Base-by-base conservation (phyloP, 257 asterid genomes). In the Penstemon davidsonii region DNA sequence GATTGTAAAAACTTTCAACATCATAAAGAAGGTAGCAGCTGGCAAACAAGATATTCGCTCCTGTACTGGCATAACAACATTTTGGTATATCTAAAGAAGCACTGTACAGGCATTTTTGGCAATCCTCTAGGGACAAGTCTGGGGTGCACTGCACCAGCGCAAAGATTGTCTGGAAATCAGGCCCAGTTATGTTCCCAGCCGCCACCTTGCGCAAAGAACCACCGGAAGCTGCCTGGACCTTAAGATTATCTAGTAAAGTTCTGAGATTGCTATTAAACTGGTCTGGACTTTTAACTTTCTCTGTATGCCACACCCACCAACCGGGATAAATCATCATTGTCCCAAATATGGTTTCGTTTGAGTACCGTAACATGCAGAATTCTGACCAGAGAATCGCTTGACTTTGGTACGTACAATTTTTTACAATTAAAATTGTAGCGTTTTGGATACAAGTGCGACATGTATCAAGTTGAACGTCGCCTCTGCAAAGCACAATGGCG, bases 401-500 rank as follows among this genome's bases (percentile, higher is more conserved):
- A 10, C 56, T 78, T 18, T 69, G 53, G 52, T 72, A 7, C 5
- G 79, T 72, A 47, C 83, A 81, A 4, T 9, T 15, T 4, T 36
- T 46, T 53, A 44, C 3, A 18, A 78, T 46, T 18, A 39, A 13
- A 0, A n/a, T 9, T 0, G 62, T 51, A 0, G 85, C 62, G 51
- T 56, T 55, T 4, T 4, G 11, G 8, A 81, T n/a, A 54, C 79
- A 71, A 9, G 1, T 18, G 10, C 70, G 64, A 50, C 86, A 81
- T 7, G 38, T 6, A 9, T 69, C 55, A 5, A 36, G 37, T 18
- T 68, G 46, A n/a, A 66, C 60, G 33, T 77, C 83, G 3, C 81
- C 86, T 25, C 83, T 70, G 15, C 83, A 81, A 3, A 64, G 62
- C 8, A 61, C 73, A 3, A 76, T 45, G 4, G 72, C 79, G 9